A percentile compares a stretch with the other conserved stretches of the same genome.
Conservation (phyloP, 768 basidiomycete species). For the Cyathus striatus region DNA sequence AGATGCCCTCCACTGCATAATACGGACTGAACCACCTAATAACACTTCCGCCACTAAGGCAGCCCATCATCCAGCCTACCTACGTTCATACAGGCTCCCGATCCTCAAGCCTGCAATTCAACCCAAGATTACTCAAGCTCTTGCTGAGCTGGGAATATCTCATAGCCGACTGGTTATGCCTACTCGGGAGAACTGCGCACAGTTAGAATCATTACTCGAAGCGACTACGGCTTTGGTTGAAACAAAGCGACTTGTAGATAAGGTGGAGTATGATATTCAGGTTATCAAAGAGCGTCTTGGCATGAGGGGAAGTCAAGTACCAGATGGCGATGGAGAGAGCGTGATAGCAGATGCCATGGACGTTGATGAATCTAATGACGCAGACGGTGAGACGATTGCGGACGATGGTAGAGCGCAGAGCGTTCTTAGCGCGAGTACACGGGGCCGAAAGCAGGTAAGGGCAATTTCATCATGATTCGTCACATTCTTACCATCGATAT, state of each 20-base stretch:
- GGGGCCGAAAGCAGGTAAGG: constrained; percentile 59
- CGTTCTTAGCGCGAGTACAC: constrained; percentile 52
- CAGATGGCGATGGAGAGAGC: constrained; percentile 22
- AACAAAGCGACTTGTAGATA: constrained; percentile 82
- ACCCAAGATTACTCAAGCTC: constrained; percentile 70
- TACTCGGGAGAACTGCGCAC: constrained; percentile 72
- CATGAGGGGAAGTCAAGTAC: constrained; percentile 41
- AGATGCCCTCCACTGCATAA: constrained; percentile 74
- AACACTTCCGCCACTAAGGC: constrained; percentile 63
- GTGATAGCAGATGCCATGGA: constrained; percentile 28
- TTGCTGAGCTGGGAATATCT: constrained; percentile 72
- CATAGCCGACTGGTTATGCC: constrained; percentile 88
- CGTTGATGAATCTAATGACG: constrained; percentile 22
- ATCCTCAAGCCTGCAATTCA: constrained; percentile 69
- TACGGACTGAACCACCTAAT: constrained; percentile 54
- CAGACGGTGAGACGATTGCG: constrained; percentile 29
- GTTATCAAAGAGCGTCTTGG: constrained; percentile 61
- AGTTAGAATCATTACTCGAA: constrained; percentile 69
- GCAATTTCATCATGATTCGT: background rate
- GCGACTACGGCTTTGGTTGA: constrained; percentile 76
- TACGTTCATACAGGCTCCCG: constrained; percentile 86
- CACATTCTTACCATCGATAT: background rate
- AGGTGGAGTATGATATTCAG: constrained; percentile 80
- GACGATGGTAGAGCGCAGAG: constrained; percentile 62
- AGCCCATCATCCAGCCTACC: constrained; percentile 71